Percentiles rank a stretch among this genome's conserved stretches.
Conservation (phyloP, 768 basidiomycete genomes). For the Suillus placidus region DNA sequence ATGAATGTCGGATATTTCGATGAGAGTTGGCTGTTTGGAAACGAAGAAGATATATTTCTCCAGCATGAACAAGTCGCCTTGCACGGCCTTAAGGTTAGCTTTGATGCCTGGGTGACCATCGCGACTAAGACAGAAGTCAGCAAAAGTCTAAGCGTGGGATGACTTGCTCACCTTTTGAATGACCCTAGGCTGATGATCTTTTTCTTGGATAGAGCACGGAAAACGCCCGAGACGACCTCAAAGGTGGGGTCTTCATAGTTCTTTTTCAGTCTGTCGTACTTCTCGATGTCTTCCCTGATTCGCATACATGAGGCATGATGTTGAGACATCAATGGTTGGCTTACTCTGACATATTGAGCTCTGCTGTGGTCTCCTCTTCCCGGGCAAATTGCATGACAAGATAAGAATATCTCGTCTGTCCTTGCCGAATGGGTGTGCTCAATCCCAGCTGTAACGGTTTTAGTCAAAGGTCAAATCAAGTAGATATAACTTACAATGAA, state of each 20-base stretch:
- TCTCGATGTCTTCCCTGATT: slow-evolving; percentile 70
- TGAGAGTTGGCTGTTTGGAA: slow-evolving; percentile 89
- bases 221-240: slow-evolving; percentile 92
- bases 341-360: slow-evolving; percentile 90
- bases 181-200: slow-evolving; percentile 87
- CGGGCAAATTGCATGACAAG: slow-evolving; percentile 97
- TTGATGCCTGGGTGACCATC: slow-evolving; percentile 95
- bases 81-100: slow-evolving; percentile 94
- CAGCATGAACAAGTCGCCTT: slow-evolving; percentile 96
- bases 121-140: slow-evolving; percentile 51
- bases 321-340: slow-evolving; percentile 29
- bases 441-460: slow-evolving; percentile 71
- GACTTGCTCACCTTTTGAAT: slow-evolving; percentile 70
- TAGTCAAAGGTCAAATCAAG: slow-evolving; percentile 5
- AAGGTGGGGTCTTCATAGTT: slow-evolving; percentile 95
- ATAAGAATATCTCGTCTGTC: slow-evolving; percentile 97
- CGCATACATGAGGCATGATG: not conserved
- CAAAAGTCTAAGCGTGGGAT: not conserved
- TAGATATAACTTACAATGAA: slow-evolving; percentile 74
- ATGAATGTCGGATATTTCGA: slow-evolving; percentile 88
- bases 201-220: slow-evolving; percentile 87
- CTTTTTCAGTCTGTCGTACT: slow-evolving; percentile 85
- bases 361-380: slow-evolving; percentile 96
- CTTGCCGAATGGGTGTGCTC: slow-evolving; percentile 93
- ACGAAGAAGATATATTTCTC: slow-evolving; percentile 99